Evolutionary conservation across 148 eudicot genomes (phyloP), one percentile per base, ranked within the genome.

Genomic region (Camellia sinensis): DNA sequence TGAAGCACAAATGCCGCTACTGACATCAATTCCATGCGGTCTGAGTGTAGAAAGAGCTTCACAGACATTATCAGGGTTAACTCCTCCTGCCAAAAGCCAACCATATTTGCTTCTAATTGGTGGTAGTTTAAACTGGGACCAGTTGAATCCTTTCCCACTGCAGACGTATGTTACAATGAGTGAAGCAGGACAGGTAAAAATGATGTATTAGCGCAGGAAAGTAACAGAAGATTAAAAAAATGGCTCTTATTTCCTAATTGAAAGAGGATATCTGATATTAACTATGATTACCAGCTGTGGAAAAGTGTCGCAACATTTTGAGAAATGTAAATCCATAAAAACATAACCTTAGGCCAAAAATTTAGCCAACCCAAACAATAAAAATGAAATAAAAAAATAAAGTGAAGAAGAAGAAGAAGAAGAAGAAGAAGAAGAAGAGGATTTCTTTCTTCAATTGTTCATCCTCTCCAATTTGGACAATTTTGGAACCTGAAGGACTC

Each of bases 81-180:
- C 93, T 80, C 97, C 98, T 59, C 98, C 98, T 0, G 98, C 98
- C 79, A 95, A 80, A 50, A 95, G 89, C 98, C 98, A 95, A 40
- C 98, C 98, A 21, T 89, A 67, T 84, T 90, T 92, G 89, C 94
- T 93, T 57, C 60, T 84, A 69, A 92, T 85, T 43, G 84, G 78
- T 6, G 97, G 98, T 56, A 92, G 81, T 84, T 86, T 87, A 75
- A 95, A 95, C 84, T 82, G 83, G 40, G 88, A 76, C 98, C 98
- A 95, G 67, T 91, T 67, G 79, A 95, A 93, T 29, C 95, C 98
- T 90, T 91, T 85, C 15, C 98, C 98, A 78, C 98, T 95, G 89
- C 84, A 88, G 74, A 54, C 22, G 75, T 7, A 18, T 19, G 44
- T 68, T 7, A 67, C 17, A 69, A 75, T 50, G n/a, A 68, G 48